These are phyloP conservation scores for Nemania sp. DNA, from an alignment of 2,329 filamentous ascomycete species.

Conservation along the genomic window DNA sequence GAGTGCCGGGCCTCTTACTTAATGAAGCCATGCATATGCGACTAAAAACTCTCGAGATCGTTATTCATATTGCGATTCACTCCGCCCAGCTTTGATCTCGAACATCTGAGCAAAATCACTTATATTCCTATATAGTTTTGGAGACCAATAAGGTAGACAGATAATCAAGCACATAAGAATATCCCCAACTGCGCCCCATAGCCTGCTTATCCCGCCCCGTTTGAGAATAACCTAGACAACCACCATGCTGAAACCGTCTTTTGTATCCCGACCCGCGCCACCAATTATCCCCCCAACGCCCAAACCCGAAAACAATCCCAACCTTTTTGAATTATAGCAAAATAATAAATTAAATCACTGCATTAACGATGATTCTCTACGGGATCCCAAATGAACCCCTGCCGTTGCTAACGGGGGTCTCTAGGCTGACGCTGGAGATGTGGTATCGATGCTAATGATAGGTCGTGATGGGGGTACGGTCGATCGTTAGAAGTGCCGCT, in stretches of 20 bases:
- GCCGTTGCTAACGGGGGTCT: conserved; percentile 10
- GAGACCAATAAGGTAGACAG: background rate
- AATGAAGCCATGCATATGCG: too few species aligned
- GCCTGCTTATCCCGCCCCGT: background rate
- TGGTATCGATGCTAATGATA: background rate
- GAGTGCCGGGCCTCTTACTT: too few species aligned
- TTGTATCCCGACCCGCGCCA: background rate
- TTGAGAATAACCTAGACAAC: background rate
- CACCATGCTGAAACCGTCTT: background rate
- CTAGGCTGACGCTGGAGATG: background rate
- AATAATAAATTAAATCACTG: background rate
- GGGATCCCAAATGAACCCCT: conserved; percentile 20
- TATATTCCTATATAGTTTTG: background rate
- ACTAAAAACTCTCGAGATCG: background rate
- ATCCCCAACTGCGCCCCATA: background rate
- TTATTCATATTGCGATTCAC: background rate
- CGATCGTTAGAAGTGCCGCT: background rate
- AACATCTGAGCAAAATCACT: background rate
- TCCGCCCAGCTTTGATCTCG: background rate
- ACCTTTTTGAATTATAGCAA: background rate
- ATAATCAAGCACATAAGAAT: conserved; percentile 23
- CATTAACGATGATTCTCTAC: background rate
- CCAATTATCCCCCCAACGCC: background rate
- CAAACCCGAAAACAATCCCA: background rate
- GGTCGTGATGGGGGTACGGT: background rate